A percentile compares a stretch with the other conserved stretches of the same genome.
phyloP scores from a whole-genome alignment of 2,329 filamentous ascomycete genomes.

The Calonectria pseudoreteaudii region DNA sequence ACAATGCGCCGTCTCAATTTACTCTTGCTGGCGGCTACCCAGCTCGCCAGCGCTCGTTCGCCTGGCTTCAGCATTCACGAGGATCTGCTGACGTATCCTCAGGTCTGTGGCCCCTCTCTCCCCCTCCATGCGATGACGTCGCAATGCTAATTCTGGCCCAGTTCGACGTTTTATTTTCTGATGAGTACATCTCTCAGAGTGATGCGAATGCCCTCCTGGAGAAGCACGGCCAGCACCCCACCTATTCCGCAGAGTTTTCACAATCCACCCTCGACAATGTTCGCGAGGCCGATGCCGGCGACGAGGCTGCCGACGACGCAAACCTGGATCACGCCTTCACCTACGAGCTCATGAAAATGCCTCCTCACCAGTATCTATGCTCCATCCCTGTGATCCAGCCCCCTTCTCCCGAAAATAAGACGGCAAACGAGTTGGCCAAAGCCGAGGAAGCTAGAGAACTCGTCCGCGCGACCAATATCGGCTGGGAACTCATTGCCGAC shows the following conservation, averaged over 20 bases:
- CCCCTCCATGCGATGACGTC: slow-evolving; percentile 8
- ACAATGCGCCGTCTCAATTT: slow-evolving; percentile 65
- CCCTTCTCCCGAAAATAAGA: slow-evolving; percentile 68
- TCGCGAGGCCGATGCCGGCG: slow-evolving; percentile 40
- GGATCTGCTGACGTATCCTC: slow-evolving; percentile 87
- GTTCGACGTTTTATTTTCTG: slow-evolving; percentile 84
- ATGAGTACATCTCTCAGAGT: slow-evolving; percentile 76
- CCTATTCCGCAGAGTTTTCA: slow-evolving; percentile 55
- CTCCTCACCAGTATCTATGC: slow-evolving; percentile 82
- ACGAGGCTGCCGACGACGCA: slow-evolving; percentile 44
- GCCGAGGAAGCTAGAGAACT: slow-evolving; percentile 86
- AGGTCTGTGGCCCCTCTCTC: slow-evolving; percentile 65
- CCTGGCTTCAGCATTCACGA: slow-evolving; percentile 86
- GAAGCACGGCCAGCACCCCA: slow-evolving; percentile 47
- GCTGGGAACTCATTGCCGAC: slow-evolving; percentile 82
- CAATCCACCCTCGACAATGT: slow-evolving; percentile 53
- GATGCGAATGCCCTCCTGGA: slow-evolving; percentile 75
- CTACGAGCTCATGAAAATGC: slow-evolving; percentile 82
- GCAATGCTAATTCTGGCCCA: slow-evolving; percentile 52
- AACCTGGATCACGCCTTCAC: slow-evolving; percentile 46
- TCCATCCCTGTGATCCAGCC: slow-evolving; percentile 79
- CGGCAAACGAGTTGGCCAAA: slow-evolving; percentile 74
- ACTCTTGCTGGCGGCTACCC: slow-evolving; percentile 57
- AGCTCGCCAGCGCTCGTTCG: slow-evolving; percentile 61
- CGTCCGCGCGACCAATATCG: slow-evolving; percentile 78